A percentile compares a stretch with the other conserved stretches of the same genome.
Conservation (phyloP, 352 stramenopile species). For the Phytopythium mirpurense region DNA sequence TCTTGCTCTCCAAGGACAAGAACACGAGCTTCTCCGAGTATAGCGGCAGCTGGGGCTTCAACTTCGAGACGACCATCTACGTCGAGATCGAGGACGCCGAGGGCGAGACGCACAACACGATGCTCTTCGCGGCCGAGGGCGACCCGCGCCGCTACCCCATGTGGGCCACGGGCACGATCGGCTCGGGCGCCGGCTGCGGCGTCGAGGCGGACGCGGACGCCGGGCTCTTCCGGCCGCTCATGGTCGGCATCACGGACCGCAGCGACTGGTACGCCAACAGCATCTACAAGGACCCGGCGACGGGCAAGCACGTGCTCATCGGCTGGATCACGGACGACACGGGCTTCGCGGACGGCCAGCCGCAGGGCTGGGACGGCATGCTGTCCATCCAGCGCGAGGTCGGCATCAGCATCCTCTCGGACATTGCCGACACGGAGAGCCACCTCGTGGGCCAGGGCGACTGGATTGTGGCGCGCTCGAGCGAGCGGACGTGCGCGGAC, state of each 20-base stretch:
- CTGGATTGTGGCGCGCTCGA: slow-evolving; percentile 46
- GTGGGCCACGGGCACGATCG: slow-evolving; percentile 46
- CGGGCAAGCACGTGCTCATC: slow-evolving; percentile 47
- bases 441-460: slow-evolving; percentile 42
- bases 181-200: slow-evolving; percentile 10
- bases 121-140: slow-evolving; percentile 57
- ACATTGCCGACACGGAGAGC: slow-evolving; percentile 46
- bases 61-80: slow-evolving; percentile 70
- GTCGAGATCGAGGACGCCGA: slow-evolving; percentile 52
- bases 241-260: slow-evolving; percentile 57
- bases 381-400: slow-evolving; percentile 52
- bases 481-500: slow-evolving; percentile 22
- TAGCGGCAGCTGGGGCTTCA: slow-evolving; percentile 53
- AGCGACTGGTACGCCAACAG: slow-evolving; percentile 69
- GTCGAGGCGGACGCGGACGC: slow-evolving; percentile 16
- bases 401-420: slow-evolving; percentile 36
- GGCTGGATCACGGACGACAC: slow-evolving; percentile 66
- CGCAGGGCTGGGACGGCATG: slow-evolving; percentile 66
- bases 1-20: slow-evolving; percentile 45
- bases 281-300: slow-evolving; percentile 56
- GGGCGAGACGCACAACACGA: slow-evolving; percentile 51
- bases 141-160: slow-evolving; percentile 47
- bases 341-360: slow-evolving; percentile 32
- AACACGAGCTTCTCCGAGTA: slow-evolving; percentile 59
- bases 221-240: slow-evolving; percentile 41